A percentile compares a stretch with the other conserved stretches of the same genome.
Conservation (phyloP, 2,329 filamentous ascomycete species). For the Xenosphaeropsis pyriputrescens region DNA sequence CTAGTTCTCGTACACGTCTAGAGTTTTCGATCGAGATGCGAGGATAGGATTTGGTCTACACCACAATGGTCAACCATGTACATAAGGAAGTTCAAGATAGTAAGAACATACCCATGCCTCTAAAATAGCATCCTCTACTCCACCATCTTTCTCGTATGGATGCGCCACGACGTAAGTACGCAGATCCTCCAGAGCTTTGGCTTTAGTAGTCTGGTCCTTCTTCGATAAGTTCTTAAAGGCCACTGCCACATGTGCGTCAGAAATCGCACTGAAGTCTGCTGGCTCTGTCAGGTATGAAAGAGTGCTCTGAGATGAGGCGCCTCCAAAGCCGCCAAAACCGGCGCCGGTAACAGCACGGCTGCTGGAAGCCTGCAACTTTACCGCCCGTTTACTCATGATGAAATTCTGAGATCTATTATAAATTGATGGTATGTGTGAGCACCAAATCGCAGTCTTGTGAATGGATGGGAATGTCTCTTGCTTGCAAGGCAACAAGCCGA, state of each 20-base stretch:
- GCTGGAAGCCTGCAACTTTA: slow-evolving; percentile 18
- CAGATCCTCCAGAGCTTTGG: slow-evolving; percentile 80
- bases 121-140: slow-evolving; percentile 67
- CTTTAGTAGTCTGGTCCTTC: slow-evolving; percentile 84
- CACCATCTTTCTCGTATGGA: slow-evolving; percentile 37
- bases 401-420: slow-evolving; percentile 5
- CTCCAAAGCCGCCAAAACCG: slow-evolving; percentile 13
- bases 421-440: slow-evolving; percentile 3
- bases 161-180: slow-evolving; percentile 44
- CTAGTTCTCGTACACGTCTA: slow-evolving; percentile 73
- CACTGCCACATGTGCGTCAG: slow-evolving; percentile 70
- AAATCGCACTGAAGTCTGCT: slow-evolving; percentile 63
- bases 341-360: slow-evolving; percentile 16
- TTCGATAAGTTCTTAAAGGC: slow-evolving; percentile 88
- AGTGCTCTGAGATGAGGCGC: slow-evolving; percentile 25
- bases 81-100: too few relatives aligned
- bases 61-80: slow-evolving; percentile 21
- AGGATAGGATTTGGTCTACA: slow-evolving; percentile 72
- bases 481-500: too few relatives aligned
- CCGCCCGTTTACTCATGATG: slow-evolving; percentile 15
- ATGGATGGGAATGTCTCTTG: too few relatives aligned
- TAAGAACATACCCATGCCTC: slow-evolving; percentile 64
- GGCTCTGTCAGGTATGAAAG: slow-evolving; percentile 83
- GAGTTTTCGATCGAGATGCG: slow-evolving; percentile 82
- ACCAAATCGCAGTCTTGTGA: background rate